Evolutionary conservation across 2,329 filamentous ascomycete genomes (phyloP).

Genomic region (Thelonectria discophora): DNA sequence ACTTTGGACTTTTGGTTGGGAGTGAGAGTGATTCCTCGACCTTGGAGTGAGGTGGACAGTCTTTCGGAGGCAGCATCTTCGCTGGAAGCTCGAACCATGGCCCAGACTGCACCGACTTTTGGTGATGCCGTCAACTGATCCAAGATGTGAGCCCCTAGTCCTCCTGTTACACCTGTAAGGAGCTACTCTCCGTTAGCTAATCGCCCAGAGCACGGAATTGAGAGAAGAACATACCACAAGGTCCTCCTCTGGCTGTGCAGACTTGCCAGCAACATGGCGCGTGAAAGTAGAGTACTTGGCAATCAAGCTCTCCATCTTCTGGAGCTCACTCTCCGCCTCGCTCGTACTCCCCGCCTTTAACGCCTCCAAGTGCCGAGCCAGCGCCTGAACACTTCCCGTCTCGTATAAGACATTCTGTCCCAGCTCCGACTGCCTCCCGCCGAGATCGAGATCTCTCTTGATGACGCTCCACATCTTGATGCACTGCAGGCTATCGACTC

Average conservation of each 20-base stretch:
- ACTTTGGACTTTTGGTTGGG: constrained; percentile 39
- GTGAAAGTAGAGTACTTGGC: constrained; percentile 50
- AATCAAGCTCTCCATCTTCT: constrained; percentile 47
- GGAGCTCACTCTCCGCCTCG: constrained; percentile 38
- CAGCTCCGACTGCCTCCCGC: constrained; percentile 51
- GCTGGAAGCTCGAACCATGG: constrained; percentile 30
- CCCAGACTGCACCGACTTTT: constrained; percentile 62
- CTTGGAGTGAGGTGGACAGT: constrained; percentile 24
- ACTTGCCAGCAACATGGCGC: constrained; percentile 32
- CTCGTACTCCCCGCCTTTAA: constrained; percentile 31
- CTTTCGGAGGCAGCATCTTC: constrained; percentile 19
- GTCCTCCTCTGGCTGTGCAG: constrained; percentile 40
- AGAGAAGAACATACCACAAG: constrained; percentile 38
- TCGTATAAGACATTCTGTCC: constrained; percentile 69
- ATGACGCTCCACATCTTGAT: constrained; percentile 64
- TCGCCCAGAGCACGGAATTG: neutral
- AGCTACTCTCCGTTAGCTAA: constrained; percentile 43
- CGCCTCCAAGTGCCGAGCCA: constrained; percentile 35
- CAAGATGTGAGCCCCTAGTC: constrained; percentile 66
- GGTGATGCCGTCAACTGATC: constrained; percentile 65
- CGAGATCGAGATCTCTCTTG: constrained; percentile 59
- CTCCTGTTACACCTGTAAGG: constrained; percentile 69
- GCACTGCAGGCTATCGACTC: constrained; percentile 67
- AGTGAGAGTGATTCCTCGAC: constrained; percentile 19
- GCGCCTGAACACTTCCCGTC: constrained; percentile 44